phyloP scores from a whole-genome alignment of 768 basidiomycete species.

The Naganishia onofrii region DNA sequence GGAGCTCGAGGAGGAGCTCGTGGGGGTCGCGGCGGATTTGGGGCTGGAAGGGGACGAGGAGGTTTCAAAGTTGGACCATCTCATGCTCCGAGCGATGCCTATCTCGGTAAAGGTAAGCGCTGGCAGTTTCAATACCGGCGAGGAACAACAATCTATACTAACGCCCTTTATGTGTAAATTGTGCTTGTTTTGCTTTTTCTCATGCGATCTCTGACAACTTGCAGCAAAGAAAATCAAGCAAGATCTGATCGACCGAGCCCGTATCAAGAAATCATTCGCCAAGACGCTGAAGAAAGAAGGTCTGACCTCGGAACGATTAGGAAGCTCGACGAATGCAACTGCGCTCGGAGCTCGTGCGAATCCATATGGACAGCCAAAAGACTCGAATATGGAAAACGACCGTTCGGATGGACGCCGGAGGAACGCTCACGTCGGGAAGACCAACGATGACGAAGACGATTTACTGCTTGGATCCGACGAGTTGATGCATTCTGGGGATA shows the following conservation, averaged over 20 bases:
- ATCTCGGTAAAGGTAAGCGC: conserved; percentile 51
- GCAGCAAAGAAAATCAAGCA: conserved; percentile 52
- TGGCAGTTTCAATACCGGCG: background rate
- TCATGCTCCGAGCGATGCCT: conserved; percentile 50
- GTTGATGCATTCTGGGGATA: conserved; percentile 55
- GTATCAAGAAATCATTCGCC: conserved; percentile 56
- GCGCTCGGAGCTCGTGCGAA: conserved; percentile 3
- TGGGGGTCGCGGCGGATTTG: conserved; percentile 3
- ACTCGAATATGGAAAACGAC: conserved; percentile 25
- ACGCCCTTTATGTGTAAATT: background rate
- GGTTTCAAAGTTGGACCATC: conserved; percentile 52
- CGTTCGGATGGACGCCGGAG: conserved; percentile 35
- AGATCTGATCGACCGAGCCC: conserved; percentile 47
- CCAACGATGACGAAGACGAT: conserved; percentile 24
- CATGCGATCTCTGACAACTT: background rate
- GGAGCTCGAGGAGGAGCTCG: conserved; percentile 16
- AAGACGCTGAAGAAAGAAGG: conserved; percentile 77
- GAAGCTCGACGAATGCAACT: conserved; percentile 51
- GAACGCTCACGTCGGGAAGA: conserved; percentile 33
- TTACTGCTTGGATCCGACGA: background rate
- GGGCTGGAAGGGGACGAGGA: conserved; percentile 27
- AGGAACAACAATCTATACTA: background rate
- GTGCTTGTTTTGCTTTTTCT: background rate
- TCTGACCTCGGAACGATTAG: conserved; percentile 69
- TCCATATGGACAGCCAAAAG: conserved; percentile 25